These are phyloP conservation scores for Drechslera avenae DNA, from an alignment of 2,329 filamentous ascomycete genomes.

Conservation along the genomic window DNA sequence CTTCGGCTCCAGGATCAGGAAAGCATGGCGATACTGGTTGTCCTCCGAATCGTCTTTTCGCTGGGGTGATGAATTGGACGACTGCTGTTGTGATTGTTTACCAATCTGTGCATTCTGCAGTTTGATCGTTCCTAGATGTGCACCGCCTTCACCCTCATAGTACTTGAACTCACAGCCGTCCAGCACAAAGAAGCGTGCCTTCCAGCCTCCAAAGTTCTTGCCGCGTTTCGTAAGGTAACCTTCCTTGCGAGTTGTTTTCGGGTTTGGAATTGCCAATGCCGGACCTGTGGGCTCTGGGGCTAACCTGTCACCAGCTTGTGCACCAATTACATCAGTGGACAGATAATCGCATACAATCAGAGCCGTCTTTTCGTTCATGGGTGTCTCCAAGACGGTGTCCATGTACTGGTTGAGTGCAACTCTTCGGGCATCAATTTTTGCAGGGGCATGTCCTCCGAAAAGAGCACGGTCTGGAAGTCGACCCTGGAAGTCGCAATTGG, in stretches of 20 bases:
- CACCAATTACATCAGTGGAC: constrained; percentile 67
- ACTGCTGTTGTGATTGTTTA: constrained; percentile 75
- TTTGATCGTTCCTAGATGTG: constrained; percentile 92
- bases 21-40: constrained; percentile 95
- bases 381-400: constrained; percentile 80
- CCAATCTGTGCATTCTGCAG: constrained; percentile 89
- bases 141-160: constrained; percentile 87
- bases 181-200: constrained; percentile 76
- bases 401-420: constrained; percentile 83
- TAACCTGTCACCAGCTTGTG: constrained; percentile 59
- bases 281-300: constrained; percentile 60
- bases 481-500: constrained; percentile 71
- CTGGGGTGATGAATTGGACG: constrained; percentile 63
- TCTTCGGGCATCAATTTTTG: constrained; percentile 87
- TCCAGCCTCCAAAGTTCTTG: constrained; percentile 99
- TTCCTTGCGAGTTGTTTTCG: constrained; percentile 69
- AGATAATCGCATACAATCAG: constrained; percentile 86
- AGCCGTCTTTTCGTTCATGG: constrained; percentile 76
- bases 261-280: constrained; percentile 48
- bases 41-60: constrained; percentile 75
- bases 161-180: constrained; percentile 80
- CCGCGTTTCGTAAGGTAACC: constrained; percentile 96
- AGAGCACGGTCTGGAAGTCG: constrained; percentile 82
- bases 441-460: constrained; percentile 91
- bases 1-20: constrained; percentile 93